Percentiles rank a stretch among this genome's conserved stretches.
Conservation (phyloP, 805 yeast genomes). For the Spathaspora boniae region DNA sequence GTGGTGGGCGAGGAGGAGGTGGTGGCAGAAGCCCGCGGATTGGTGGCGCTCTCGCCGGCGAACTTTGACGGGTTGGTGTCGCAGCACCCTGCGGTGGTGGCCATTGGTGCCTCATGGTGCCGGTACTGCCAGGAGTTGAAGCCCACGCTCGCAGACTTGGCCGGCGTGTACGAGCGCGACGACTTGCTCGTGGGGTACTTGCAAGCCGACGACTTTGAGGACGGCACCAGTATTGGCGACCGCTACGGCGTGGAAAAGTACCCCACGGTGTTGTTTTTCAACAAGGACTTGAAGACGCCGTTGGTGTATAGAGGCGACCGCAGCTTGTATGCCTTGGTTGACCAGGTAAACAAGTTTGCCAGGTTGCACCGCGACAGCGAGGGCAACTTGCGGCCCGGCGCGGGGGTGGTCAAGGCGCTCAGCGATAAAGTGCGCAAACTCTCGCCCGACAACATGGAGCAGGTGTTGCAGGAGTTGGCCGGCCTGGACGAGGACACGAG, state of each 20-base stretch:
- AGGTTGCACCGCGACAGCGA: constrained; percentile 28
- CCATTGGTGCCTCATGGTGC: constrained; percentile 63
- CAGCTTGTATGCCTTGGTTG: constrained; percentile 18
- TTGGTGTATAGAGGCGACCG: constrained; percentile 23
- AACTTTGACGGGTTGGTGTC: constrained; percentile 42
- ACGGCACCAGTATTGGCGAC: constrained; percentile 38
- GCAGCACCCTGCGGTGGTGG: constrained; percentile 38
- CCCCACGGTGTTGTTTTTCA: constrained; percentile 57
- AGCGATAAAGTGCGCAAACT: background rate
- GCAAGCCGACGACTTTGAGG: constrained; percentile 42
- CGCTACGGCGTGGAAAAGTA: constrained; percentile 41
- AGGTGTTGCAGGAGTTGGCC: constrained; percentile 2
- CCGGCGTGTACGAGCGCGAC: constrained; percentile 43
- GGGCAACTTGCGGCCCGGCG: constrained; percentile 27
- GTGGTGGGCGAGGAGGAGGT: constrained; percentile 9
- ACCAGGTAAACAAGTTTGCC: constrained; percentile 24
- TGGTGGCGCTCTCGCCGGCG: constrained; percentile 32
- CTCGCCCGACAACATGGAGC: background rate
- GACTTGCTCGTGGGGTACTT: constrained; percentile 32
- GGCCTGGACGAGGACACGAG: background rate
- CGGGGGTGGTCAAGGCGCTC: constrained; percentile 36
- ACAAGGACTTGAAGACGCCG: constrained; percentile 23
- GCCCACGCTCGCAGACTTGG: constrained; percentile 49
- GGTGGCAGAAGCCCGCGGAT: constrained; percentile 13
- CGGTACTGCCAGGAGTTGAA: constrained; percentile 51